Base-by-base conservation (phyloP, 2,329 filamentous ascomycete genomes). In the Fusarium coicis region DNA sequence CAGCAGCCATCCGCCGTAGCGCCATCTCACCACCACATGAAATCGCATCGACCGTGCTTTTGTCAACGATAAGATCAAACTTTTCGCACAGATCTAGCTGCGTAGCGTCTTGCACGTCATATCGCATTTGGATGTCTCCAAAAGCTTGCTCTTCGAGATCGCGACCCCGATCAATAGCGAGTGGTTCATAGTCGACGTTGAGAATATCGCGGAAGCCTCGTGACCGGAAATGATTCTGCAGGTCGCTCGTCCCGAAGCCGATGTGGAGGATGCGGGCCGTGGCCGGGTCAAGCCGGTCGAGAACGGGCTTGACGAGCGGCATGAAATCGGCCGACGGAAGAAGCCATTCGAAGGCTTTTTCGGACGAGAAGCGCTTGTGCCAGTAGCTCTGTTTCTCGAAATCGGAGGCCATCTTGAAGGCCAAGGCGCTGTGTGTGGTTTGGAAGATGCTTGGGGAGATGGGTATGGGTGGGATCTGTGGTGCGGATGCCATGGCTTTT, bases 301-400 rank as follows among this genome's bases (percentile, higher is more conserved):
- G 80, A 40, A 82, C 70, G 1, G 85, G 84, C 34, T 81, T 76
- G 36, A 86, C 60, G 60, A 85, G 74, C 34, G 76, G 66, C 63
- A 85, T 76, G 69, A 88, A 86, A 18, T 80, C 79, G 2, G 77
- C 66, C 0, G 86, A 87, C 5, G 83, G 68, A 19, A 82, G 69
- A 21, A 87, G 81, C 86, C 86, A 88, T 73, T 87, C 86, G 63
- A 87, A 87, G 15, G 81, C 75, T 10, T 77, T 80, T 73, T 88
- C 86, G 19, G 79, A 79, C 21, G 77, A 63, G 80, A 87, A 88
- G 32, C 86, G 84, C 10, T 82, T 66, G 60, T 81, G 84, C 86
- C 86, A 88, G 75, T 87, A 88, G 68, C 81, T 83, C 72, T 85
- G 83, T 44, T 87, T 84, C 40, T 87, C 85, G 63, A 85, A 87